Percentiles rank a stretch among this genome's conserved stretches.
These are phyloP conservation scores for Gentiana dahurica DNA, from an alignment of 257 asterid species.

Conservation along the genomic window DNA sequence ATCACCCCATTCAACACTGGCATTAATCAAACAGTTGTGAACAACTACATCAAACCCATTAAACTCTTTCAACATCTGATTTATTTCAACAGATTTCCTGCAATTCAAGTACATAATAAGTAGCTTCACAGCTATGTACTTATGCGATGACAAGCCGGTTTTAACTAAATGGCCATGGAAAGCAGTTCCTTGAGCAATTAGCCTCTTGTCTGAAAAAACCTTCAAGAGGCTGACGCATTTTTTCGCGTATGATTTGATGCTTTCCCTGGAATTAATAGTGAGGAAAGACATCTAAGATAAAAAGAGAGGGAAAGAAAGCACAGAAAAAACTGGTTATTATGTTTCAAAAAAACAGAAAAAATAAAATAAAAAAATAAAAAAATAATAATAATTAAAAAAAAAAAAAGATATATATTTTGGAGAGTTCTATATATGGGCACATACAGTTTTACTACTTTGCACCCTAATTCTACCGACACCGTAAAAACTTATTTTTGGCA, in stretches of 20 bases:
- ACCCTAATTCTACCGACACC: too few species aligned
- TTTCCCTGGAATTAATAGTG: conserved; percentile 26
- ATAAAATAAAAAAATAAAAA: too few species aligned
- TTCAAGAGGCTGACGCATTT: conserved; percentile 31
- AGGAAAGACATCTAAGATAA: conserved; percentile 16
- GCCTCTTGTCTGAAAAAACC: conserved; percentile 23
- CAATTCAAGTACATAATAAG: conserved; percentile 52
- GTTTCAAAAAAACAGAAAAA: too few species aligned
- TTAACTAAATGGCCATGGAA: conserved; percentile 67
- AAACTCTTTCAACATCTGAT: conserved; percentile 60
- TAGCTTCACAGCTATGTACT: conserved; percentile 43
- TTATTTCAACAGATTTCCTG: conserved; percentile 32
- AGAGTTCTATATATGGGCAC: too few species aligned
- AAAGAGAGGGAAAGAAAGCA: too few species aligned
- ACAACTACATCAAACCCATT: conserved; percentile 60
- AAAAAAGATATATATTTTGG: too few species aligned
- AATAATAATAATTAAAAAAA: too few species aligned
- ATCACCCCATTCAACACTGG: conserved; percentile 48
- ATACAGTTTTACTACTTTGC: too few species aligned
- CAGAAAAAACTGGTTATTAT: too few species aligned
- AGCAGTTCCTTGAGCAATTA: conserved; percentile 30
- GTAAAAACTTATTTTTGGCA: too few species aligned
- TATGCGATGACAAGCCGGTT: conserved; percentile 52
- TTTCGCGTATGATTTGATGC: conserved; percentile 24
- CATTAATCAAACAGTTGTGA: conserved; percentile 54